Evolutionary conservation across 208 protist genomes (phyloP).

Genomic region (Strigomonas galati): DNA sequence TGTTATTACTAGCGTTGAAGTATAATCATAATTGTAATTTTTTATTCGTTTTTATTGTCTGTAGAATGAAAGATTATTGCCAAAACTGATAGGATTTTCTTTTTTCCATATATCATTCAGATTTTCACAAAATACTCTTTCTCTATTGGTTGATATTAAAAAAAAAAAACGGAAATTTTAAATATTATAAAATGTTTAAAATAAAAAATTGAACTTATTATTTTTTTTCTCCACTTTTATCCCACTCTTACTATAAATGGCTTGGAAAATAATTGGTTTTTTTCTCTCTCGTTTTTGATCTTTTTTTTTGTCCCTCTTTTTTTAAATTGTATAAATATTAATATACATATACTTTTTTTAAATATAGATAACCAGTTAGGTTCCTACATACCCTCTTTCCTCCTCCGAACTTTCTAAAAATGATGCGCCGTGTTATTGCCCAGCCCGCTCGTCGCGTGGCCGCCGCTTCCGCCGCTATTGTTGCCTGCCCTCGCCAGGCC

Average conservation of each 20-base stretch:
- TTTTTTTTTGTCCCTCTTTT: background rate
- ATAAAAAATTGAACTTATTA: constrained; percentile 4
- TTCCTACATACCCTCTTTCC: background rate
- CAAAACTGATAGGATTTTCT: background rate
- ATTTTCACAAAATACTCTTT: constrained; percentile 11
- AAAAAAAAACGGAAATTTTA: background rate
- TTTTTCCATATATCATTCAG: background rate
- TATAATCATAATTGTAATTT: too few relatives aligned
- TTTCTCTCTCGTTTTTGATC: constrained; percentile 7
- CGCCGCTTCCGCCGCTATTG: constrained; percentile 5
- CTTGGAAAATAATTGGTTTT: background rate
- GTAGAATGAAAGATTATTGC: background rate
- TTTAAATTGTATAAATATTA: background rate
- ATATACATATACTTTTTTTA: background rate
- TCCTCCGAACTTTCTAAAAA: constrained; percentile 10
- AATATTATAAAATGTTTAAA: background rate
- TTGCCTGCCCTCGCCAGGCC: constrained; percentile 20
- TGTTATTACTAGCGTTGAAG: background rate
- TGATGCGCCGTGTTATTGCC: constrained; percentile 35
- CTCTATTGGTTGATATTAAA: background rate
- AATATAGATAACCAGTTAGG: background rate
- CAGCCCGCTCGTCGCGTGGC: constrained; percentile 17
- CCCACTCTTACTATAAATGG: background rate
- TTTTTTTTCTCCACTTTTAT: background rate
- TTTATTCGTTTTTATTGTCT: too few relatives aligned